Base-by-base conservation (phyloP, 2,329 filamentous ascomycete species). In the Colletotrichum eremochloae region DNA sequence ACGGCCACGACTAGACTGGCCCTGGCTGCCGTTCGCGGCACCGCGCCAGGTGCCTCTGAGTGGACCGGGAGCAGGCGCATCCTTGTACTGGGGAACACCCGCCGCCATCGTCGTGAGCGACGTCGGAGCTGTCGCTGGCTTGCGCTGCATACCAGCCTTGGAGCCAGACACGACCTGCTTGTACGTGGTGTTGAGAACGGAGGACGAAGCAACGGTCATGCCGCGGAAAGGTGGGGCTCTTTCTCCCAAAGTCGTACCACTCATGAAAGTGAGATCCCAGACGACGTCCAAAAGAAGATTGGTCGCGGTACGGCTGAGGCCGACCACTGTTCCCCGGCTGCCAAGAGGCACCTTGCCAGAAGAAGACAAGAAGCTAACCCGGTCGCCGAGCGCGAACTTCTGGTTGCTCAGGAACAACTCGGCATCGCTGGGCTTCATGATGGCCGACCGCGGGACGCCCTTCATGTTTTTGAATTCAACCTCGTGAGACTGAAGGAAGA, bases 181-280 rank as follows among this genome's bases (percentile, higher is more conserved):
- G 78, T 95, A 87, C 1, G 92, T 92, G 68, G 97, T 86, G 82
- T 99, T 99, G 44, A 99, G 88, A 2, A 98, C 95, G 0, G 94
- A 93, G n/a, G 93, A 93, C 8, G 92, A 90, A 2, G 94, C 90
- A 5, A 99, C 95, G 0, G 96, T 98, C 80, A 96, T 95, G 64
- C 96, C 96, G 46, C 96, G 91, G 90, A 99, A 99, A 48, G 94
- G 91, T 36, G 95, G 94, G 79, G 96, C 97, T 71, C 96, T 92
- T 68, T 95, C 95, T 71, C 94, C 93, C 20, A 99, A 88, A 0
- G 94, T 96, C 1, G 95, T 98, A 74, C 96, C 96, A 79, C 95
- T 97, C 95, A 99, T 98, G 82, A 99, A 99, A 0, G 94, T 93
- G 15, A 90, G 90, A 80, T 99, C 97, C 82, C 97, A 99, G 9